Evolutionary conservation across 495 filamentous ascomycete genomes (phyloP), one percentile per base, ranked within the genome.

Genomic region (Eremomyces bilateralis): DNA sequence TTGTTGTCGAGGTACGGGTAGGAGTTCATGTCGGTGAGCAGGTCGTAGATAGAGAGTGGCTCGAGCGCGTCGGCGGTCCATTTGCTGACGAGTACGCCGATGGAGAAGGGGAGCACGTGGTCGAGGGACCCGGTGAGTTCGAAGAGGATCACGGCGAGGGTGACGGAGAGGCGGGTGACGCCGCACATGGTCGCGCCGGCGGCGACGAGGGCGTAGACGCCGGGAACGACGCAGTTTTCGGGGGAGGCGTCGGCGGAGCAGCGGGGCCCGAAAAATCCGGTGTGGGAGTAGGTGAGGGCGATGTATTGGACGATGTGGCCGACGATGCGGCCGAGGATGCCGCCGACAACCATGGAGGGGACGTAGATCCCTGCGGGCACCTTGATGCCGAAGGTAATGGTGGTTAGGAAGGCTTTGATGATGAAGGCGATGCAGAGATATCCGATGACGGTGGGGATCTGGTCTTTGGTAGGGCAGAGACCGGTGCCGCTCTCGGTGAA

Each of bases 161-260:
- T 94, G 8, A 97, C 83, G 0, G 88, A 94, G 20, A 97, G 54
- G 20, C 88, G 66, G 10, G 88, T 97, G 4, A 95, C 88, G 33
- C 88, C 88, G 44, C 88, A 95, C 88, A 97, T 97, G 10, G 85
- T 93, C 11, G 83, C 80, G 15, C 88, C 88, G 32, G 88, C 88
- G 18, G 84, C 90, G 36, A 93, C 80, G 45, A 97, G 64, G 2
- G 82, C 88, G 52, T 97, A 97, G 0, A 97, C 82, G 11, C 88
- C 88, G 2, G 88, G 88, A 29, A 83, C 82, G 36, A 97, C 77
- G 50, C 88, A 97, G n/a, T 66, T 65, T 29, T 77, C 77, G 21
- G 75, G 70, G n/a, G 65, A 65, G 18, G 64, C 64, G 36, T 67
- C 62, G 28, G 64, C 64, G 4, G 75, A 67, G 43, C 88, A 95